phyloP scores from a whole-genome alignment of 2,329 filamentous ascomycete species.

The Fusarium sp. region DNA sequence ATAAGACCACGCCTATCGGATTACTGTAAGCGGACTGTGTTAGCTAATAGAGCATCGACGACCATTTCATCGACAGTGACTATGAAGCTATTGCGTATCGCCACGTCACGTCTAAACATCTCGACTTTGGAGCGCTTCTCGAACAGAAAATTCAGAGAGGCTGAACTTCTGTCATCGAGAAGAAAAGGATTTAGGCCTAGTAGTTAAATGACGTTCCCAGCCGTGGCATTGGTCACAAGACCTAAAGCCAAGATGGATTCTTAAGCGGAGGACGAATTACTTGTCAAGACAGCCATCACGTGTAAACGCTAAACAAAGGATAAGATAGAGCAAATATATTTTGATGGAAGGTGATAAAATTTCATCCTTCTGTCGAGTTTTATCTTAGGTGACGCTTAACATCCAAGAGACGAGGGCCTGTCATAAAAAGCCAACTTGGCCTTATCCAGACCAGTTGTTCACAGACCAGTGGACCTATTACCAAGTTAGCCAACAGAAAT shows the following conservation, averaged over 20 bases:
- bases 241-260: neutral
- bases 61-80: neutral
- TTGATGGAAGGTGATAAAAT: neutral
- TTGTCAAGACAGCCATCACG: neutral
- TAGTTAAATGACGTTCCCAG: neutral
- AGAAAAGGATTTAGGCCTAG: neutral
- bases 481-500: neutral
- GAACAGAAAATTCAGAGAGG: neutral
- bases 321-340: neutral
- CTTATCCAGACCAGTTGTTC: neutral
- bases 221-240: neutral
- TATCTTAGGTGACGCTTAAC: neutral
- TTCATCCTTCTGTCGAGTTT: neutral
- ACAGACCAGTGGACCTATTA: neutral
- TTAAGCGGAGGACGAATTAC: neutral
- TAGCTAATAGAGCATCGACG: neutral
- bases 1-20: neutral
- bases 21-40: neutral
- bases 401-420: neutral
- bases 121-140: neutral
- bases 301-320: neutral
- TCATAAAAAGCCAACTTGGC: neutral
- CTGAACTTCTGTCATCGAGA: neutral
- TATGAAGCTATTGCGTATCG: neutral
- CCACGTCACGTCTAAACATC: neutral